A percentile compares a stretch with the other conserved stretches of the same genome.
Conservation (phyloP, 176 grass and related monocot species). For the Cymbopogon citratus region DNA sequence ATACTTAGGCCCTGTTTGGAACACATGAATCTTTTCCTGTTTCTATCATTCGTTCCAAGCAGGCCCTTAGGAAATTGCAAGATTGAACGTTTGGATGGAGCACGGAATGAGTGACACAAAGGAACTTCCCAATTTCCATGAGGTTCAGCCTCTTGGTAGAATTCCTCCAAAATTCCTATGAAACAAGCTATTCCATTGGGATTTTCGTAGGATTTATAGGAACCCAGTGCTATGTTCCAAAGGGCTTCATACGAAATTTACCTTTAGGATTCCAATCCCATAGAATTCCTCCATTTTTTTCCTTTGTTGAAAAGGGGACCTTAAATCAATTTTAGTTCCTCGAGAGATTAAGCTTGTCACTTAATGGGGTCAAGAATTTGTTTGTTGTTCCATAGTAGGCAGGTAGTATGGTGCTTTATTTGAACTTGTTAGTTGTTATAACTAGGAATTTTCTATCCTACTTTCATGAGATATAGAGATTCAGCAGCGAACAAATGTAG, state of each 20-base stretch:
- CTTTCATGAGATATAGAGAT: background rate
- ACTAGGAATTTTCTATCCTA: background rate
- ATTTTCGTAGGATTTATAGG: background rate
- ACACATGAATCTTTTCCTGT: background rate
- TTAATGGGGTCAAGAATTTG: background rate
- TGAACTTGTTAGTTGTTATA: background rate
- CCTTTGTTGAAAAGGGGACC: background rate
- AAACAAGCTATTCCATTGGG: background rate
- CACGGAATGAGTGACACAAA: background rate
- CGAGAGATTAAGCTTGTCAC: background rate
- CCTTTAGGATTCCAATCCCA: background rate
- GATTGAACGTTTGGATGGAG: background rate
- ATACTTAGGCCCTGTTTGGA: background rate
- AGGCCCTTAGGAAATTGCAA: background rate
- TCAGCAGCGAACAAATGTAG: background rate
- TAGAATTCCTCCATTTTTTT: background rate
- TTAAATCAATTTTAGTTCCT: background rate
- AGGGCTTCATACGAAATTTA: background rate
- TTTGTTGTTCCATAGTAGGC: background rate
- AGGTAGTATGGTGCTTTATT: background rate
- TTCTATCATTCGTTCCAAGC: background rate
- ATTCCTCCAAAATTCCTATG: background rate
- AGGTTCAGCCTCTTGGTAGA: background rate
- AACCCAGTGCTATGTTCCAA: background rate
- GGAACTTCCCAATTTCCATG: background rate